Evolutionary conservation across 805 yeast genomes (phyloP), one percentile per base, ranked within the genome.

Genomic region (Candida multigemmis): DNA sequence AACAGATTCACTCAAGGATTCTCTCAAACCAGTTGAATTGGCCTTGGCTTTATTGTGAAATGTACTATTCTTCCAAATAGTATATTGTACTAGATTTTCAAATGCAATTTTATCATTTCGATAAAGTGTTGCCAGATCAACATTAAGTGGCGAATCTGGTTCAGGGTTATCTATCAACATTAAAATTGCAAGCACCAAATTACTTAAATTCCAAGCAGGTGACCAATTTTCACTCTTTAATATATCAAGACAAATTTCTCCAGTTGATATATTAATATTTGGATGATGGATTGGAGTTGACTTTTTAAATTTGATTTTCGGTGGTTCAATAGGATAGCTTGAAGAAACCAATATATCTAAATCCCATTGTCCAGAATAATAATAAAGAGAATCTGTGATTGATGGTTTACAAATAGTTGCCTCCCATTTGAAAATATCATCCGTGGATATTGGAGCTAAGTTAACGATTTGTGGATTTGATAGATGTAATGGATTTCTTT

Each of bases 221-320:
- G 82, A 67, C 87, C 87, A 80, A 33, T 60, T 60, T 11, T 56
- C 65, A 23, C 36, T 45, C 30, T 73, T 70, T 26, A 80, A 50
- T 7, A 79, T 72, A 44, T 78, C 83, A 4, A 80, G 51, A 48
- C 89, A 80, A 6, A 80, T 76, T 35, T 76, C 83, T 1, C 89
- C 89, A 1, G 75, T 60, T 28, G 41, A 42, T 7, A 48, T 21
- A 30, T 55, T 51, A 26, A 61, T 53, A 30, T 61, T 61, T 8
- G 68, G 68, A 33, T 61, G 68, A 28, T 45, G 39, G 25, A 61
- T 56, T 8, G 63, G 62, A 2, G 67, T 54, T 17, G 32, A 46
- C 25, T 37, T 49, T 29, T 25, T 41, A 37, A 79, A 79, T 28
- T 38, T 48, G 28, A 77, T 60, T 8, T 30, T 34, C 3, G 87